These are phyloP conservation scores for Lactarius indigo DNA, from an alignment of 768 basidiomycete genomes.

Conservation along the genomic window DNA sequence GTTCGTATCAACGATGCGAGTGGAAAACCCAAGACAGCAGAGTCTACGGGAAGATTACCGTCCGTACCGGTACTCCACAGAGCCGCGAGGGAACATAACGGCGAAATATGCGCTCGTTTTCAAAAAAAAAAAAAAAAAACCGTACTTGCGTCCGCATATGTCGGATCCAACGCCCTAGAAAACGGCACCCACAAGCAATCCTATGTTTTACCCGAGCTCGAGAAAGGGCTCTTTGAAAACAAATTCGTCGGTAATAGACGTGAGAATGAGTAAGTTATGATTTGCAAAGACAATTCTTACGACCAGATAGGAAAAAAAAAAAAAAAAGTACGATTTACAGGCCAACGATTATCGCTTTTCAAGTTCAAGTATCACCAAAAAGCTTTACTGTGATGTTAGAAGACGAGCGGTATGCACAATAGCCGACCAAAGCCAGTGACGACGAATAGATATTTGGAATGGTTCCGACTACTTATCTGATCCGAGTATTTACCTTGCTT, in stretches of 20 bases:
- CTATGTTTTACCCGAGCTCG: conserved; percentile 68
- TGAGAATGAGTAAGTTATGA: conserved; percentile 63
- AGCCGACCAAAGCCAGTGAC: conserved; percentile 75
- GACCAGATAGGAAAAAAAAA: not conserved
- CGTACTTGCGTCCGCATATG: conserved; percentile 64
- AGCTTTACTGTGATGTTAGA: not conserved
- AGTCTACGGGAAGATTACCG: conserved; percentile 73
- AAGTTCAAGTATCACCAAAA: not conserved
- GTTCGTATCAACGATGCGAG: too few species aligned
- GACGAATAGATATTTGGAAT: conserved; percentile 56
- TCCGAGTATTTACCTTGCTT: too few species aligned
- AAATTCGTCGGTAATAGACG: conserved; percentile 64
- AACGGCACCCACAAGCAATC: conserved; percentile 63
- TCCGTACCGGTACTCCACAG: conserved; percentile 68
- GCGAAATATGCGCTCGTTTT: not conserved
- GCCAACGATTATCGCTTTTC: conserved; percentile 68
- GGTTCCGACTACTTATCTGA: too few species aligned
- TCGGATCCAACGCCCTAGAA: conserved; percentile 70
- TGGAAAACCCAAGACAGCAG: conserved; percentile 59
- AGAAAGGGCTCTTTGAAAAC: conserved; percentile 56
- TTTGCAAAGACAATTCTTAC: conserved; percentile 33
- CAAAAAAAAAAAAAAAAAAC: conserved; percentile 13
- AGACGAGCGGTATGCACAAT: conserved; percentile 44
- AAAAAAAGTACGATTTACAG: conserved; percentile 38
- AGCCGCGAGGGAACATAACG: conserved; percentile 49